Evolutionary conservation across 352 stramenopile species (phyloP).

Genomic region (Phytophthora nicotianae): DNA sequence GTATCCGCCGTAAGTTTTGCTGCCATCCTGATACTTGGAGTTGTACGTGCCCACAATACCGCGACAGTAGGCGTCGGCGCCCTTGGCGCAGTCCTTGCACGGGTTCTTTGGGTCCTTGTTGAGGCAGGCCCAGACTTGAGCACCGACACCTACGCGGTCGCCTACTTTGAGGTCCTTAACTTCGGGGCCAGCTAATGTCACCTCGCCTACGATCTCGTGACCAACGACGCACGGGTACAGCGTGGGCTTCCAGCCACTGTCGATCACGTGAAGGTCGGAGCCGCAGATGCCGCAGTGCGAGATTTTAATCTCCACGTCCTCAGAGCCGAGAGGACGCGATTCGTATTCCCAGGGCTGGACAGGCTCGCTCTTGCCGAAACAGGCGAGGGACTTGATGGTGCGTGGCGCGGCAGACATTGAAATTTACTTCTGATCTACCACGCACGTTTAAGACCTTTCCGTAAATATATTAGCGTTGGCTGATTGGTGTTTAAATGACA

Average conservation of each 20-base stretch:
- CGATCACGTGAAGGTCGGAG: constrained; percentile 17
- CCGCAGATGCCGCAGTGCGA: constrained; percentile 26
- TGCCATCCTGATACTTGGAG: constrained; percentile 44
- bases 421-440: not conserved
- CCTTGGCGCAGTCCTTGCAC: constrained; percentile 3
- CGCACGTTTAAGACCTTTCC: too few relatives aligned
- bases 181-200: not conserved
- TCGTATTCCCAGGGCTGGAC: constrained; percentile 1
- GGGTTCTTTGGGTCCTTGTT: constrained; percentile 2
- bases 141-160: not conserved
- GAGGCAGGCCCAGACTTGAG: constrained; percentile 1
- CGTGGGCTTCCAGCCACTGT: constrained; percentile 7
- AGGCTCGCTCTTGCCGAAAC: constrained; percentile 9
- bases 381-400: not conserved
- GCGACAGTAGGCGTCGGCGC: constrained; percentile 1
- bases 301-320: constrained; percentile 27
- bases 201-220: constrained; percentile 2
- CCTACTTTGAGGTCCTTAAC: not conserved
- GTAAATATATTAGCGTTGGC: too few relatives aligned
- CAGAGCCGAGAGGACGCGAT: constrained; percentile 8
- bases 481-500: too few relatives aligned
- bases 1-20: constrained; percentile 61
- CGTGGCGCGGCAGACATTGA: not conserved
- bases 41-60: constrained; percentile 54
- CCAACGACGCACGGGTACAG: not conserved